Percentiles rank a stretch among this genome's conserved stretches.
Evolutionary conservation across 192 early-diverging fungal species (phyloP).

Genomic region (Coemansia sp.): DNA sequence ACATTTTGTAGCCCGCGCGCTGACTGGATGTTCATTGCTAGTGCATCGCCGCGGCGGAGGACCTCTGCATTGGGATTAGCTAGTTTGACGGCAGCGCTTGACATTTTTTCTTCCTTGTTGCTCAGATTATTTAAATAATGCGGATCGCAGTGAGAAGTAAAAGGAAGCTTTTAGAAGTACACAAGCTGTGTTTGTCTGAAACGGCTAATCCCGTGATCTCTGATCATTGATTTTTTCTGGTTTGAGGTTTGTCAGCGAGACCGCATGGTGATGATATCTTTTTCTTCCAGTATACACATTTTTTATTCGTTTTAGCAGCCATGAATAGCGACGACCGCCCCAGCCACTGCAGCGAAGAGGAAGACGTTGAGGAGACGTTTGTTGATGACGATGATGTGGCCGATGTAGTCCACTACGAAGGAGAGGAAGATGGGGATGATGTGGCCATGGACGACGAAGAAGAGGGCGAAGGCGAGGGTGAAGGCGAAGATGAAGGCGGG

Average conservation of each 20-base stretch:
- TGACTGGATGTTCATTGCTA: constrained; percentile 93
- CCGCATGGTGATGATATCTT: neutral
- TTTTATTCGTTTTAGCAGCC: neutral
- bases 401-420: constrained; percentile 55
- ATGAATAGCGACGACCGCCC: constrained; percentile 47
- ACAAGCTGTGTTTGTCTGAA: neutral
- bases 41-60: constrained; percentile 94
- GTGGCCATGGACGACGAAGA: constrained; percentile 32
- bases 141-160: neutral
- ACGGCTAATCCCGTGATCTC: neutral
- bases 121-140: neutral
- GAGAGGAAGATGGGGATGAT: constrained; percentile 39
- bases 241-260: neutral
- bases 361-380: constrained; percentile 53
- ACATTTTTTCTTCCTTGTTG: constrained; percentile 17
- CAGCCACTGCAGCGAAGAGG: constrained; percentile 52
- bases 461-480: constrained; percentile 59
- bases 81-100: constrained; percentile 78
- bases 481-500: constrained; percentile 2
- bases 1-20: constrained; percentile 96
- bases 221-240: neutral
- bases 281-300: constrained; percentile 3
- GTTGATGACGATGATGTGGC: constrained; percentile 48
- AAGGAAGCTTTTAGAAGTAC: neutral
- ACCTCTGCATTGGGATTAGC: constrained; percentile 99